These are phyloP conservation scores for Boletus holoroseus DNA, from an alignment of 1,284 basidiomycete genomes.

Conservation along the genomic window DNA sequence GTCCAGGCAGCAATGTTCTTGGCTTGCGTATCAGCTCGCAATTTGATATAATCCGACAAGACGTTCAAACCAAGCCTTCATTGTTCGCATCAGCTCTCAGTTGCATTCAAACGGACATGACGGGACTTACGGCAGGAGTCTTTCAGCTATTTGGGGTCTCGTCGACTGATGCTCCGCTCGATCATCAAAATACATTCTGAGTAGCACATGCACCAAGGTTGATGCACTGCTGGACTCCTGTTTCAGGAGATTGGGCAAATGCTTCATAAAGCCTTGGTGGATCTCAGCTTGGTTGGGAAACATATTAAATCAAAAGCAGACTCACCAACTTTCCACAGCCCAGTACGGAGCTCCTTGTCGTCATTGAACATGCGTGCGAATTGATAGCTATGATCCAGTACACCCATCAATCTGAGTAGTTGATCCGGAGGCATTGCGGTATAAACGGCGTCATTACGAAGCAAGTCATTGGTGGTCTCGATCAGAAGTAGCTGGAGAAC, in stretches of 20 bases:
- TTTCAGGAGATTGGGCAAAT: conserved; percentile 95
- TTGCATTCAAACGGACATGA: not conserved
- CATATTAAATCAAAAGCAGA: conserved; percentile 36
- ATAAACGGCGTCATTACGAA: conserved; percentile 91
- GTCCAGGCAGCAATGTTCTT: conserved; percentile 90
- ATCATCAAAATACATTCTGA: conserved; percentile 93
- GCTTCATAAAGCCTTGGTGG: conserved; percentile 93
- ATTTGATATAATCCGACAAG: conserved; percentile 84
- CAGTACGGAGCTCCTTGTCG: conserved; percentile 90
- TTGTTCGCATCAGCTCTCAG: conserved; percentile 7
- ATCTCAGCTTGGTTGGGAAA: conserved; percentile 3
- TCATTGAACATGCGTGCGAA: conserved; percentile 98
- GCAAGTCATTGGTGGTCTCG: conserved; percentile 94
- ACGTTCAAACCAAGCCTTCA: conserved; percentile 84
- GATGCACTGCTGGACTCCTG: conserved; percentile 97
- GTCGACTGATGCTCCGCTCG: conserved; percentile 79
- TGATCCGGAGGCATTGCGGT: conserved; percentile 88
- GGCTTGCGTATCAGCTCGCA: not conserved
- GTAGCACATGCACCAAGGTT: conserved; percentile 87
- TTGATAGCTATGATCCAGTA: conserved; percentile 94
- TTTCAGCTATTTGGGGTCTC: conserved; percentile 79
- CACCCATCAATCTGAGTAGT: conserved; percentile 87
- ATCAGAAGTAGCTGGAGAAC: conserved; percentile 95
- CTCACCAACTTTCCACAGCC: conserved; percentile 98
- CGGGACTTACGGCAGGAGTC: conserved; percentile 79